phyloP scores from a whole-genome alignment of 2,329 filamentous ascomycete genomes.

The Clathrospora elynae region DNA sequence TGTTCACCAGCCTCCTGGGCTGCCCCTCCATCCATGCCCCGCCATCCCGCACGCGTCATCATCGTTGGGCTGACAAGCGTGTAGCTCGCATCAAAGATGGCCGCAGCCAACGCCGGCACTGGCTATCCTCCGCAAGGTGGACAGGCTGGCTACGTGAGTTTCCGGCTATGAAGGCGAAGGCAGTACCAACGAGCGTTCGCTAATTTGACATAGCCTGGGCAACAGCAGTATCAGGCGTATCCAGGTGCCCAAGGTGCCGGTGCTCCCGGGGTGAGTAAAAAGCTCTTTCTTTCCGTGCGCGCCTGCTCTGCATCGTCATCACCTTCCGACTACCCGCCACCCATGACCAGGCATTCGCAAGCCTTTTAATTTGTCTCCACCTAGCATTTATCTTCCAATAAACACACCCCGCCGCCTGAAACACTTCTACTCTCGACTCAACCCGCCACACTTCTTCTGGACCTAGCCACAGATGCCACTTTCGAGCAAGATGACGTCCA shows the following conservation, averaged over 20 bases:
- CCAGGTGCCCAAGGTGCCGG: constrained; percentile 56
- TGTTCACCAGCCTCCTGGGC: constrained; percentile 10
- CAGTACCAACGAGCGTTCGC: constrained; percentile 22
- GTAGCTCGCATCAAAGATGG: constrained; percentile 56
- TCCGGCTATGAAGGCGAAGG: constrained; percentile 6
- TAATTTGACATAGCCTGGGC: constrained; percentile 48
- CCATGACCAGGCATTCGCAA: constrained; percentile 23
- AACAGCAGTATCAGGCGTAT: constrained; percentile 63
- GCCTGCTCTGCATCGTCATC: constrained; percentile 44
- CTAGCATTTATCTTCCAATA: constrained; percentile 38
- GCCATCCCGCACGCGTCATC: constrained; percentile 28
- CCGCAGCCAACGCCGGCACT: constrained; percentile 47
- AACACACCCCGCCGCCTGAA: constrained; percentile 18
- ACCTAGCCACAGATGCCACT: constrained; percentile 35
- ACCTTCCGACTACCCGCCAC: constrained; percentile 31
- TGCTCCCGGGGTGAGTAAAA: constrained; percentile 44
- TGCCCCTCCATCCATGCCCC: constrained; percentile 32
- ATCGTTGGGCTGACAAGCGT: constrained; percentile 37
- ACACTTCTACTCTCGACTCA: constrained; percentile 7
- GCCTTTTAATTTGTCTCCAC: constrained; percentile 21
- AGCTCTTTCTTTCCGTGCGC: constrained; percentile 29
- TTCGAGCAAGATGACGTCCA: constrained; percentile 35
- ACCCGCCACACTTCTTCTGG: constrained; percentile 20
- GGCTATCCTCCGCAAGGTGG: constrained; percentile 47
- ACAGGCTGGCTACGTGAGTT: constrained; percentile 60